Evolutionary conservation across 306 rosid genomes (phyloP).

Genomic region (Begonia masoniana): DNA sequence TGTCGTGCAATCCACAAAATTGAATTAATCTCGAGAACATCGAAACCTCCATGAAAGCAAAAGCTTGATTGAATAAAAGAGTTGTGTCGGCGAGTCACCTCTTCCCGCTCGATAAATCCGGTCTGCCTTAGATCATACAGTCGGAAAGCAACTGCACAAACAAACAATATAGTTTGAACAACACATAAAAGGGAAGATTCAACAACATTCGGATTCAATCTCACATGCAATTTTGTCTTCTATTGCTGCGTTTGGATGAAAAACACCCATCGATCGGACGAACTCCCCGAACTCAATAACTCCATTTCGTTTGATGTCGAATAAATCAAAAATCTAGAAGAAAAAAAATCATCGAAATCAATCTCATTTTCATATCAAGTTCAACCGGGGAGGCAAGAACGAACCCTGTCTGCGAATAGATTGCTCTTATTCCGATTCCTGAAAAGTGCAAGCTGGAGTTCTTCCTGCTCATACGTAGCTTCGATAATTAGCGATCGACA

Average conservation of each 20-base stretch:
- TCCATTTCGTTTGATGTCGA: conserved; percentile 68
- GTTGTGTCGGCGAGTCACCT: conserved; percentile 16
- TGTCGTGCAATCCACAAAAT: conserved; percentile 15
- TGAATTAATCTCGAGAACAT: neutral
- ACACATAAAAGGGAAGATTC: neutral
- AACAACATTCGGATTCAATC: neutral
- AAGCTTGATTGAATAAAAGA: too few relatives aligned
- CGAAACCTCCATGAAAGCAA: too few relatives aligned
- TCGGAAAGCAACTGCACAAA: conserved; percentile 53
- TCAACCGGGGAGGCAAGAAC: conserved; percentile 1
- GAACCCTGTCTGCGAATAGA: conserved; percentile 79
- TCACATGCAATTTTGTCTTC: conserved; percentile 33
- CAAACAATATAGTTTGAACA: neutral
- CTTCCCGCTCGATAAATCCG: conserved; percentile 43
- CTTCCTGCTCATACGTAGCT: conserved; percentile 31
- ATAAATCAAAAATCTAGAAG: conserved; percentile 63
- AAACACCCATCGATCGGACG: conserved; percentile 63
- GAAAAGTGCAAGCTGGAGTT: conserved; percentile 87
- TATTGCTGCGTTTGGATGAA: conserved; percentile 59
- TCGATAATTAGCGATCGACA: conserved; percentile 6
- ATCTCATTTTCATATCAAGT: conserved; percentile 4
- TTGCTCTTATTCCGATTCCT: conserved; percentile 42
- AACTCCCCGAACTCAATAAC: conserved; percentile 83
- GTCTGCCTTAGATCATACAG: conserved; percentile 54
- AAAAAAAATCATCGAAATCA: conserved; percentile 4